phyloP scores from a whole-genome alignment of 129 eudicot species.

The Gnaphalium uliginosum region DNA sequence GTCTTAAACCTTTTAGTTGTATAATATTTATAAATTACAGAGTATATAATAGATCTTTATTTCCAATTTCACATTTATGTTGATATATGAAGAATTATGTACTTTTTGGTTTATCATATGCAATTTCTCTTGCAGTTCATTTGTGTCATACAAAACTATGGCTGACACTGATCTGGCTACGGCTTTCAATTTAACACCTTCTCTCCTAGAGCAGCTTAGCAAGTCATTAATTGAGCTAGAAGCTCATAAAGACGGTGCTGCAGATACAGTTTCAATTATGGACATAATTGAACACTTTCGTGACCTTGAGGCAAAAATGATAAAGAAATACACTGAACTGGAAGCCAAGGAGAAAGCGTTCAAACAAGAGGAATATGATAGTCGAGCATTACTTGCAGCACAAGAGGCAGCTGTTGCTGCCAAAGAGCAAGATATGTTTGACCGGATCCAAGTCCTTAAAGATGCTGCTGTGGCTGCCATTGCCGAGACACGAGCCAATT shows the following conservation, averaged over 20 bases:
- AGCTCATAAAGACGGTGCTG: conserved; percentile 35
- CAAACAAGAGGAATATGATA: conserved; percentile 40
- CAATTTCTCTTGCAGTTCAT: conserved; percentile 33
- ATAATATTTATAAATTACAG: background rate
- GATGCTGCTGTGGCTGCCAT: conserved; percentile 61
- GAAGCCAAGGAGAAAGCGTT: conserved; percentile 47
- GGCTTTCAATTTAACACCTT: conserved; percentile 25
- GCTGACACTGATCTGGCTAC: conserved; percentile 34
- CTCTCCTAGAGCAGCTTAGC: conserved; percentile 49
- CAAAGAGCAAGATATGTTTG: conserved; percentile 61
- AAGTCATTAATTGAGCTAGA: conserved; percentile 44
- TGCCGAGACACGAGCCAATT: conserved; percentile 34
- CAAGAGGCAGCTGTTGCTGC: conserved; percentile 48
- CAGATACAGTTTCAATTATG: conserved; percentile 31
- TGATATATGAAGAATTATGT: background rate
- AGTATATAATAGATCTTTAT: background rate
- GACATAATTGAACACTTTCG: conserved; percentile 51
- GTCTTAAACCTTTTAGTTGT: background rate
- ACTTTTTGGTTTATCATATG: conserved; percentile 17
- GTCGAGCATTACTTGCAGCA: conserved; percentile 33
- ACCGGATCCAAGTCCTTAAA: conserved; percentile 53
- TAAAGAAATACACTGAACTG: conserved; percentile 41
- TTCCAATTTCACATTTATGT: background rate
- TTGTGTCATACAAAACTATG: conserved; percentile 31
- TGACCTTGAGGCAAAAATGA: conserved; percentile 38